Conservation (phyloP, 78 protist genomes). For the Speleostelium caveatum region DNA sequence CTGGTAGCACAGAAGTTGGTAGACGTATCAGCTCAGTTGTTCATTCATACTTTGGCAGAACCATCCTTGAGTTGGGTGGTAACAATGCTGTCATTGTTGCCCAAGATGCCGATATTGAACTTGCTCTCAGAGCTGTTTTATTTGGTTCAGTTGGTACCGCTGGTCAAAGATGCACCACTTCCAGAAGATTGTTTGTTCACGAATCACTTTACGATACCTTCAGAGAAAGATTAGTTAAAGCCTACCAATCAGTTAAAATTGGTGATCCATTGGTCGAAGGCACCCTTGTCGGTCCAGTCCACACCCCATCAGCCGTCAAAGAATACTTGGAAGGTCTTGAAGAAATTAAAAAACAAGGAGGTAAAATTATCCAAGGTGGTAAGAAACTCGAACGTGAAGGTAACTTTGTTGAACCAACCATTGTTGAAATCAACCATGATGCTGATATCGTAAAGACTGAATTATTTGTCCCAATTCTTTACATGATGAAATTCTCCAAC, state of each 20-base stretch:
- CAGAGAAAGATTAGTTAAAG: constrained; percentile 77
- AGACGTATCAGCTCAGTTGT: constrained; percentile 76
- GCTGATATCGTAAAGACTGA: constrained; percentile 81
- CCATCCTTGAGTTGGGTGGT: constrained; percentile 95
- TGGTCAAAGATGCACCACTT: constrained; percentile 95
- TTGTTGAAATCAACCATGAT: constrained; percentile 78
- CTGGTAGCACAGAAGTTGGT: constrained; percentile 92
- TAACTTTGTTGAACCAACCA: constrained; percentile 94
- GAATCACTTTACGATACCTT: constrained; percentile 87
- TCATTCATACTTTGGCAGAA: constrained; percentile 86
- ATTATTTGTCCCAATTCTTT: constrained; percentile 89
- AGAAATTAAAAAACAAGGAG: constrained; percentile 88
- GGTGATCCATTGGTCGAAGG: constrained; percentile 88
- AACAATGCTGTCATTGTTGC: constrained; percentile 94
- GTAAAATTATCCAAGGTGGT: constrained; percentile 91
- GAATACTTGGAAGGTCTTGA: constrained; percentile 85
- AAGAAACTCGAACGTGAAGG: constrained; percentile 70
- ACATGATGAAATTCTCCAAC: constrained; percentile 81
- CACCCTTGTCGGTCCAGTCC: constrained; percentile 91
- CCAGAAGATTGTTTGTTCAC: constrained; percentile 90
- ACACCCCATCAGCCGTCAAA: constrained; percentile 86
- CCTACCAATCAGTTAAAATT: constrained; percentile 82
- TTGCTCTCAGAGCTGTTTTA: constrained; percentile 83
- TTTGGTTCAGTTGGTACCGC: constrained; percentile 95
- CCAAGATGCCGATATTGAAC: constrained; percentile 91